These are phyloP conservation scores for Exophiala calicioides DNA, from an alignment of 2,329 filamentous ascomycete genomes.

Conservation along the genomic window DNA sequence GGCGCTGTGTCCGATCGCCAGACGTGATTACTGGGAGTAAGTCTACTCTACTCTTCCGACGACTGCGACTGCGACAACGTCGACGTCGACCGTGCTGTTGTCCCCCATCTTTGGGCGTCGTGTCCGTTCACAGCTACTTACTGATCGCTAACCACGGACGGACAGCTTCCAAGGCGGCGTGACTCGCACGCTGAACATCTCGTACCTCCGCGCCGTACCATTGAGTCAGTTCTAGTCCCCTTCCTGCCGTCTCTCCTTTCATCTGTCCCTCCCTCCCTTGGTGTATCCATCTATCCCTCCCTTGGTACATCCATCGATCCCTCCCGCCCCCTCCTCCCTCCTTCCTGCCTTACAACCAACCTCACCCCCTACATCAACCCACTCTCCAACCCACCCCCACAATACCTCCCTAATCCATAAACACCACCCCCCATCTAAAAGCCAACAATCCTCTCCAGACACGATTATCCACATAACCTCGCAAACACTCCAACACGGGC, in stretches of 20 bases:
- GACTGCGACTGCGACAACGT: too few relatives aligned
- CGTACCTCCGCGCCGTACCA: conserved; percentile 53
- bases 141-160: background rate
- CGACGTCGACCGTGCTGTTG: too few relatives aligned
- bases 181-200: conserved; percentile 53
- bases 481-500: conserved; percentile 31
- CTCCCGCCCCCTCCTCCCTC: background rate
- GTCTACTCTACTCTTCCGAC: too few relatives aligned
- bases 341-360: too few relatives aligned
- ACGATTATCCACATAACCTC: conserved; percentile 8
- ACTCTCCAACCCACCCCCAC: too few relatives aligned
- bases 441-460: background rate
- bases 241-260: background rate
- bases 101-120: too few relatives aligned
- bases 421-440: too few relatives aligned
- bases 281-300: background rate
- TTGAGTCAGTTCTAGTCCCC: conserved; percentile 38
- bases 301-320: background rate
- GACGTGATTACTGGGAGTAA: conserved; percentile 53
- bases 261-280: background rate
- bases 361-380: too few relatives aligned
- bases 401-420: too few relatives aligned
- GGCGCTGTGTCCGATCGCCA: conserved; percentile 51
- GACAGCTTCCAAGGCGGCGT: conserved; percentile 52
- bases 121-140: background rate